Evolutionary conservation across 176 grass and related monocot species (phyloP), one percentile per base, ranked within the genome.

Genomic region (Chloris gayana): DNA sequence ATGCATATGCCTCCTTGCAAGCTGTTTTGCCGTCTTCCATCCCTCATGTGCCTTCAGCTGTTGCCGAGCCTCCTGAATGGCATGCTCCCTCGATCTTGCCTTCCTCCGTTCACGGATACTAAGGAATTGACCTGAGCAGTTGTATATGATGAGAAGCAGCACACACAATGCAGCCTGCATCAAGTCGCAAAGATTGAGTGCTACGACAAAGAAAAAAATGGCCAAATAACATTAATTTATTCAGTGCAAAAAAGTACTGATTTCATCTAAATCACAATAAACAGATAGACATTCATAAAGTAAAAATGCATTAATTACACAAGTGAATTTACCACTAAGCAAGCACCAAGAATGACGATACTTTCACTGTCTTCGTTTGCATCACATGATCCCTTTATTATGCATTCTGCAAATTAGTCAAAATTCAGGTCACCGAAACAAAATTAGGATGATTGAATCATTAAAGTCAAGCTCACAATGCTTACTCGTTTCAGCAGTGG

Each of bases 71-170:
- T 90, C 73, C 80, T 84, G 80, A 13, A 93, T 87, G 19, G 92
- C 96, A 25, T 85, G 85, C 76, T 91, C 92, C 82, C 96, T 95
- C 0, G 96, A 95, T 35, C 34, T 89, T 5, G 90, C 92, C 75
- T 93, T 85, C 86, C 86, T 89, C 30, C 86, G 63, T 81, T 95
- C 86, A 5, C 90, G 92, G 14, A 88, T 87, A 14, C 76, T 69
- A 32, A 98, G 92, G 70, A 87, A 83, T 80, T 94, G 87, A 61
- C 80, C 96, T 50, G 96, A 95, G 79, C 84, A 98, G 83, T 91
- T 98, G 75, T 93, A 95, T 86, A 98, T 92, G 64, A 95, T 74
- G 35, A 98, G 74, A 46, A 98, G 88, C 25, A 89, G 44, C 39
- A 93, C 63, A 10, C 79, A 83, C 73, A 98, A 78, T 49, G 73